Evolutionary conservation across 257 asterid species (phyloP).

Genomic region (Solanum medicagineum): DNA sequence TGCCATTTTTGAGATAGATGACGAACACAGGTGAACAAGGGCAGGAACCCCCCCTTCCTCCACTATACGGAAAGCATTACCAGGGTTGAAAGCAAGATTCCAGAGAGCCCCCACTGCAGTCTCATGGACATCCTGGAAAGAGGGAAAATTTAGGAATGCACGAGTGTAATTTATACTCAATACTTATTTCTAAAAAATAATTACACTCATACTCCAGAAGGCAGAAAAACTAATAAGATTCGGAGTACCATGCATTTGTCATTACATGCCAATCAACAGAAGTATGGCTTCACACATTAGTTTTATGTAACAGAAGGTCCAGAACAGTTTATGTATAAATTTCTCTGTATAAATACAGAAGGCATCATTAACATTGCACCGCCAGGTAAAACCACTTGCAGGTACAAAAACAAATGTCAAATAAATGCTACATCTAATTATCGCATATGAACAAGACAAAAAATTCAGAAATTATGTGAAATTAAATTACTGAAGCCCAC

Average conservation of each 20-base stretch:
- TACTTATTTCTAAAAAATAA: not conserved
- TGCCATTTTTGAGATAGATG: conserved; percentile 82
- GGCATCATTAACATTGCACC: not conserved
- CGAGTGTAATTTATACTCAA: not conserved
- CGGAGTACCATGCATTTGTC: not conserved
- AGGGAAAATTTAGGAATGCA: conserved; percentile 4
- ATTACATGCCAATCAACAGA: not conserved
- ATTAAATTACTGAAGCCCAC: not conserved
- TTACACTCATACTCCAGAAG: not conserved
- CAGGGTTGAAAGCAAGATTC: conserved; percentile 91
- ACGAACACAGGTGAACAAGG: conserved; percentile 62
- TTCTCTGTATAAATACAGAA: not conserved
- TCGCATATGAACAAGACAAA: not conserved
- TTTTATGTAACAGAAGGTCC: not conserved
- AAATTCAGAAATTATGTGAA: not conserved
- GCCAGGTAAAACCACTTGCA: not conserved
- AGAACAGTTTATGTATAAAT: not conserved
- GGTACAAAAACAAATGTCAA: not conserved
- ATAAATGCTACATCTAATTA: not conserved
- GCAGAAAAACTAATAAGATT: not conserved
- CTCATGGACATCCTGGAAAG: conserved; percentile 89
- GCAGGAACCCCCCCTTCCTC: conserved; percentile 91
- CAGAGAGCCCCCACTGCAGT: conserved; percentile 98
- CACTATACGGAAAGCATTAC: conserved; percentile 79
- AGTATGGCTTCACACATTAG: not conserved